Evolutionary conservation across 2,329 filamentous ascomycete species (phyloP).

Genomic region (Sarocladium strictum): DNA sequence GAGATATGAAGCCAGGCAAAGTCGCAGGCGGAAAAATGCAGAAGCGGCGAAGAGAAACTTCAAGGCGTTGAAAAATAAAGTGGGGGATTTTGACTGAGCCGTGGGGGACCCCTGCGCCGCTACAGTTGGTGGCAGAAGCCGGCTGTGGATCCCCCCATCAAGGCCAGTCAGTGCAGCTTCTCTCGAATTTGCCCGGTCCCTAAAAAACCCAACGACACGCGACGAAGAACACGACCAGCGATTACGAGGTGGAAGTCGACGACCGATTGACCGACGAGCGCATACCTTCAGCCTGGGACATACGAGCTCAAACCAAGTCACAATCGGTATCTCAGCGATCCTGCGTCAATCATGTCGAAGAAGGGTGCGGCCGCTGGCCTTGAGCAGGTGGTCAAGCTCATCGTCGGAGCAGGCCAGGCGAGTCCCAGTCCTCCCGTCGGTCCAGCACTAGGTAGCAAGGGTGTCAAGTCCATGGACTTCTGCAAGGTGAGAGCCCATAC

Average conservation of each 20-base stretch:
- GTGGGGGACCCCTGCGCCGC: constrained; percentile 2
- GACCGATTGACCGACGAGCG: constrained; percentile 2
- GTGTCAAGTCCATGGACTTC: constrained; percentile 99
- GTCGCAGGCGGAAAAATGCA: not conserved
- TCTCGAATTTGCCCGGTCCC: constrained; percentile 1
- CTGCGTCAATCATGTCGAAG: constrained; percentile 46
- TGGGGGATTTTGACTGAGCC: not conserved
- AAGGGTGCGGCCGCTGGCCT: constrained; percentile 31
- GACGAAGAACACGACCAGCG: not conserved
- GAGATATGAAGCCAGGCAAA: not conserved
- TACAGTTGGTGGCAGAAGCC: not conserved
- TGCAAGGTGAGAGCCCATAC: constrained; percentile 66
- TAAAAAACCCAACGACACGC: not conserved
- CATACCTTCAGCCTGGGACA: no score
- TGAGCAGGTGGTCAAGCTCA: constrained; percentile 89
- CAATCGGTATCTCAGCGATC: not conserved
- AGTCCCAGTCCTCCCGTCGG: constrained; percentile 93
- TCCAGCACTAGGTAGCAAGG: constrained; percentile 92
- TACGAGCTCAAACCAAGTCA: not conserved
- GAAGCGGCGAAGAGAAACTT: not conserved
- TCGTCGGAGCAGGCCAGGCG: constrained; percentile 92
- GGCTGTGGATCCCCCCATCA: not conserved
- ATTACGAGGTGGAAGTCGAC: not conserved
- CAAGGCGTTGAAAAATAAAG: constrained; percentile 7
- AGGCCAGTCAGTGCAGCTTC: not conserved